Base-by-base conservation (phyloP, 805 yeast species). In the Kluyveromyces lactis region DNA sequence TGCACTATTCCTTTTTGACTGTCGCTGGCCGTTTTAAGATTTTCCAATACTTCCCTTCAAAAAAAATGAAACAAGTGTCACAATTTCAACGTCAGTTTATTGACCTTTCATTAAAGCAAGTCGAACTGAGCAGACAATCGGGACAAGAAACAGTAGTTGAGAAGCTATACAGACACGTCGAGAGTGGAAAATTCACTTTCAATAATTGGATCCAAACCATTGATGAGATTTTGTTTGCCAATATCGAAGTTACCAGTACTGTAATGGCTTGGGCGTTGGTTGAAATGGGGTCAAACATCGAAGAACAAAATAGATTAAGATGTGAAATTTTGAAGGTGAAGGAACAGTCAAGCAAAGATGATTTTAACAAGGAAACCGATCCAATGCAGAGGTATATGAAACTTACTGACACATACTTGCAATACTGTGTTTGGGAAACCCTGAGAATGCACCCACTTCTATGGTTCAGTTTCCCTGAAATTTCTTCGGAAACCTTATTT, bases 241-340 rank as follows among this genome's bases (percentile, higher is more conserved):
- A 31, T 5, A 31, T 31, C 6, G 33, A 31, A 13, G 33, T 31
- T 4, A 31, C 33, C 23, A 31, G 33, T 5, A 31, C 33, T 3
- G n/a, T 31, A 4, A 31, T 31, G 33, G 21, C 21, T 11, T 31
- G 33, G 33, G 33, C 33, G 3, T 31, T 31, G n/a, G 33, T 31
- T 12, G 33, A 31, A 5, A 31, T 31, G 33, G 33, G 21, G 4
- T 4, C 21, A 4, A 31, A 31, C n/a, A 5, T 5, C 23, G 23
- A 31, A 5, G 33, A 15, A 18, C 33, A 31, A n/a, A 18, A 10
- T 4, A 18, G 16, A 31, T 16, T 31, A 3, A 31, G 33, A 17
- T 4, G 12, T 3, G 33, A 31, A 31, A 31, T 31, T 10, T 6
- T 31, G 23, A 18, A 31, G 17, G 23, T 18, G 3, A 16, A 15